Conservation (phyloP, 2,329 filamentous ascomycete species). For the Zymoseptoria crescenta region DNA sequence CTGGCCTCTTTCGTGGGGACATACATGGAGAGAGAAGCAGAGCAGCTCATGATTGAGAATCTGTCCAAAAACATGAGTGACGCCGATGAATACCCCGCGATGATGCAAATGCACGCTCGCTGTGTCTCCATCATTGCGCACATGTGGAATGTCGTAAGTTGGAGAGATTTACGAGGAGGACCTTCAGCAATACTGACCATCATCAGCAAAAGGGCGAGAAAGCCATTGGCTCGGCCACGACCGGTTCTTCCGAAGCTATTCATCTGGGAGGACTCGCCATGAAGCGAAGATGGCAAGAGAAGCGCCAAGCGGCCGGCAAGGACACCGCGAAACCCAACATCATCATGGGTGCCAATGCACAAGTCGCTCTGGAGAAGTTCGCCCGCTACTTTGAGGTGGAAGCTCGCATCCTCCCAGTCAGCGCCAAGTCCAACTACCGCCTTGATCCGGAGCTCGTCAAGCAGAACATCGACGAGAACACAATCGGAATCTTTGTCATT, state of each 20-base stretch:
- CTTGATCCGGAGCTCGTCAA: constrained; percentile 58
- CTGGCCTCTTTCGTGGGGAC: constrained; percentile 64
- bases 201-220: constrained; percentile 47
- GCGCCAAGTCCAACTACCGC: constrained; percentile 51
- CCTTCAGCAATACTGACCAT: background rate
- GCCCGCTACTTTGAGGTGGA: constrained; percentile 69
- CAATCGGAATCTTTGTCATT: constrained; percentile 68
- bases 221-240: constrained; percentile 61
- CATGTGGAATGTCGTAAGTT: constrained; percentile 1
- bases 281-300: constrained; percentile 67
- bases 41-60: constrained; percentile 59
- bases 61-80: constrained; percentile 58
- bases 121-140: constrained; percentile 60
- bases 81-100: constrained; percentile 43
- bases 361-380: constrained; percentile 67
- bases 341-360: constrained; percentile 65
- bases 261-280: constrained; percentile 51
- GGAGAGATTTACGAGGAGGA: background rate
- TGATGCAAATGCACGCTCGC: constrained; percentile 55
- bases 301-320: constrained; percentile 52
- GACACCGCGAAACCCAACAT: constrained; percentile 61
- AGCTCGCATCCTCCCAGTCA: constrained; percentile 56
- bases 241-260: constrained; percentile 54
- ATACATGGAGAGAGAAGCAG: constrained; percentile 57
- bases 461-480: constrained; percentile 55